Conservation (phyloP, 495 filamentous ascomycete species). For the Corynascus novoguineensis region DNA sequence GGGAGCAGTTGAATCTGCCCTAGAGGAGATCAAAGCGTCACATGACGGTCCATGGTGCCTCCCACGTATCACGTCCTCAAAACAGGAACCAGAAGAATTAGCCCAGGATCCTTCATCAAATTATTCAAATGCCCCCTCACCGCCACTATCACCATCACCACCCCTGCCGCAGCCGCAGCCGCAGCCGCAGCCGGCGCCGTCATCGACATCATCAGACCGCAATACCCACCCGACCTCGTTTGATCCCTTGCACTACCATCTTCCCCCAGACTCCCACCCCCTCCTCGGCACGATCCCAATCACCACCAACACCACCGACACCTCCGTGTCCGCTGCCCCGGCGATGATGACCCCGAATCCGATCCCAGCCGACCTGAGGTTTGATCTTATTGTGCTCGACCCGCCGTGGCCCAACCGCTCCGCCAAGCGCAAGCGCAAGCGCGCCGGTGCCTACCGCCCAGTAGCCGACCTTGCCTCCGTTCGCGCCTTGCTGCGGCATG, state of each 20-base stretch:
- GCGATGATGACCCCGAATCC: conserved; percentile 27
- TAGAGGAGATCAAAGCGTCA: conserved; percentile 29
- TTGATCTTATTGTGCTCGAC: conserved; percentile 80
- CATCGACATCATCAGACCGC: neutral
- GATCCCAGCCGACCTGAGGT: too few relatives aligned
- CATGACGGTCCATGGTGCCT: conserved; percentile 45
- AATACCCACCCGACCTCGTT: neutral
- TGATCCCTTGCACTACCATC: neutral
- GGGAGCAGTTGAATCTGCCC: conserved; percentile 37
- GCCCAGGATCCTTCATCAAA: too few relatives aligned
- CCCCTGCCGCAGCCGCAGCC: neutral
- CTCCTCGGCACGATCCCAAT: conserved; percentile 34
- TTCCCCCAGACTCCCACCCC: conserved; percentile 16
- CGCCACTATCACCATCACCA: neutral
- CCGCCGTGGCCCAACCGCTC: conserved; percentile 95
- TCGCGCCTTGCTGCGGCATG: conserved; percentile 39
- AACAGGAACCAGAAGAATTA: neutral
- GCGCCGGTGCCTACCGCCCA: conserved; percentile 49
- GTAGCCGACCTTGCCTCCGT: conserved; percentile 38
- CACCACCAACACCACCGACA: conserved; percentile 35
- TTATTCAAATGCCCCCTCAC: conserved; percentile 5
- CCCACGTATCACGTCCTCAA: conserved; percentile 24
- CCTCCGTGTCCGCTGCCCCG: conserved; percentile 29
- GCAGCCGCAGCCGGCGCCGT: neutral
- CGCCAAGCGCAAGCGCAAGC: conserved; percentile 55